Evolutionary conservation across 2,329 filamentous ascomycete species (phyloP), one percentile per base, ranked within the genome.

Genomic region (Cordyceps javanica): DNA sequence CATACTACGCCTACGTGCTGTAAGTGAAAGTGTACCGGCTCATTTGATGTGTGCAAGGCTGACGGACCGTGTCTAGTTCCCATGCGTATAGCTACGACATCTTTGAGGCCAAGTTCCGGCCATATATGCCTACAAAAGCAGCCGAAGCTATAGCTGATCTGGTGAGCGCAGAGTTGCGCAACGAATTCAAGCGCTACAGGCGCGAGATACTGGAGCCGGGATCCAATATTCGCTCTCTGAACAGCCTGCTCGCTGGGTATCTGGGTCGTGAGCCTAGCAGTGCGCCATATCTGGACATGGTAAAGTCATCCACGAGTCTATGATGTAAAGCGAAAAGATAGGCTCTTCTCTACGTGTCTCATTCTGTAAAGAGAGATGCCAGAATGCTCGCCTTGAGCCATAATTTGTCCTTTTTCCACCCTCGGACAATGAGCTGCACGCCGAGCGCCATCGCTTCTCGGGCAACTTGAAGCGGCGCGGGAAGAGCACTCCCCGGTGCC

Each of bases 201-300:
- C 86, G 90, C 65, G 82, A 85, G 16, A 44, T 25, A 44, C 21
- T 44, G 41, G 21, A 28, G 11, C 42, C 23, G 3, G 41, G 41
- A 26, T 44, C 41, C 41, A 44, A 44, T 23, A 44, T 25, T 26
- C 21, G 41, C 23, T 44, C 41, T 3, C 41, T 44, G 7, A 44
- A 44, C 41, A 44, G 14, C 13, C 10, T 44, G 21, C 21, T 48
- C 13, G 30, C n/a, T 32, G 30, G 28, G 34, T 46, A 49, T 49
- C 45, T 25, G 19, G 30, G 19, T 19, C 45, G 30, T 5, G 19
- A 32, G 28, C 45, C 19, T 19, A 23, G 30, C 11, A 36, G 21
- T 32, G 21, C 23, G 30, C 30, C 32, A 9, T 36, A 49, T 5
- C 13, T 36, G 8, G 16, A 7, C n/a, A 49, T 36, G 30, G 23